A percentile compares a stretch with the other conserved stretches of the same genome.
These are phyloP conservation scores for Naegleria fowleri DNA, from an alignment of 208 protist genomes.

Conservation along the genomic window DNA sequence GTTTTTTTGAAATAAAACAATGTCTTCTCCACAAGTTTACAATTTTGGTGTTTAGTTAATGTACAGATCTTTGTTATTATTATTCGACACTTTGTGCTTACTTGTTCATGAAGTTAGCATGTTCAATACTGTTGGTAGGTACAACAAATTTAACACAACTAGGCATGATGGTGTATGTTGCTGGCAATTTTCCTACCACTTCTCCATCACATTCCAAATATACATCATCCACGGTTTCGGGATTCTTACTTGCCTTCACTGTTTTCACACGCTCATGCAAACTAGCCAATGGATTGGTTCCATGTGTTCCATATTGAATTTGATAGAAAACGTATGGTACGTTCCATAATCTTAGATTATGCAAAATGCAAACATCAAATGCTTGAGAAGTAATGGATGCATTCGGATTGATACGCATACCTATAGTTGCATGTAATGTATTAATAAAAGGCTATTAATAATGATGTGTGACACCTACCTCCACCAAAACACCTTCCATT, in stretches of 20 bases:
- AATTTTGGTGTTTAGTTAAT: too few relatives aligned
- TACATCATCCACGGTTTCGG: background rate
- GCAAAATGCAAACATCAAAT: background rate
- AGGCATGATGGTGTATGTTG: background rate
- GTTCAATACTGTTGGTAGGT: background rate
- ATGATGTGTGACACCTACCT: too few relatives aligned
- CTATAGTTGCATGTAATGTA: too few relatives aligned
- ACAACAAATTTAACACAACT: background rate
- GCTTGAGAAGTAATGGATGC: background rate
- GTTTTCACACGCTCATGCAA: background rate
- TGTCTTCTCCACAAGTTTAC: background rate
- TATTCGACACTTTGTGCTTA: background rate
- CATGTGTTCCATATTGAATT: background rate
- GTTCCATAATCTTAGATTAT: background rate
- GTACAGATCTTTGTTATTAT: too few relatives aligned
- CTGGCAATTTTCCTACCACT: background rate
- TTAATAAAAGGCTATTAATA: too few relatives aligned
- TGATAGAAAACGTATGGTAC: background rate
- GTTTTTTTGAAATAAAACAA: background rate
- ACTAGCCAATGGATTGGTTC: background rate
- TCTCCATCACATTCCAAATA: conserved; percentile 5
- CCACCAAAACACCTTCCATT: background rate
- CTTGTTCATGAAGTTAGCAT: background rate
- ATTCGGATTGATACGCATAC: background rate
- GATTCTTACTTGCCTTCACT: background rate